These are phyloP conservation scores for Clarireedia homoeocarpa DNA, from an alignment of 2,329 filamentous ascomycete species.

Conservation along the genomic window DNA sequence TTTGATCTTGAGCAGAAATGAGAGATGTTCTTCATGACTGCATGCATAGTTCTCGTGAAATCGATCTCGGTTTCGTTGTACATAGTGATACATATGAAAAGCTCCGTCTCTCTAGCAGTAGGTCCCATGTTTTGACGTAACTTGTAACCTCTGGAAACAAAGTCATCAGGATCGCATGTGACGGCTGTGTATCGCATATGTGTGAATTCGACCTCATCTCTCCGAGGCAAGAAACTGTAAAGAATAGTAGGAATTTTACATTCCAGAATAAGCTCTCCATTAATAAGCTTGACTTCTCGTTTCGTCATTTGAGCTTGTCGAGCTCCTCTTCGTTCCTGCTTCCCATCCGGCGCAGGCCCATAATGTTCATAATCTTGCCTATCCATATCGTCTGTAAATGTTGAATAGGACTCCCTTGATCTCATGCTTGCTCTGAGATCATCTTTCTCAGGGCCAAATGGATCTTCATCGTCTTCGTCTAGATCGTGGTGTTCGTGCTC, in stretches of 20 bases:
- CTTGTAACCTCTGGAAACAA: slow-evolving; percentile 81
- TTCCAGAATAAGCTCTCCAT: slow-evolving; percentile 93
- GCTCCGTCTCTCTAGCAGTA: slow-evolving; percentile 80
- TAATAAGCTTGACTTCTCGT: slow-evolving; percentile 93
- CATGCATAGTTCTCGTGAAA: slow-evolving; percentile 97
- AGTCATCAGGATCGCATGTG: slow-evolving; percentile 96
- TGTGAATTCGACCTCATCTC: slow-evolving; percentile 93
- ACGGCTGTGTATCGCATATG: slow-evolving; percentile 98
- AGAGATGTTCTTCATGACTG: slow-evolving; percentile 95
- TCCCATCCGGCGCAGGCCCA: slow-evolving; percentile 77
- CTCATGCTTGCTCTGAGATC: slow-evolving; percentile 15
- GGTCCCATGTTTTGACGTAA: slow-evolving; percentile 82
- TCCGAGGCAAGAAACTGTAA: slow-evolving; percentile 89
- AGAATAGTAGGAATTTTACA: slow-evolving; percentile 99
- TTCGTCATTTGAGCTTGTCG: slow-evolving; percentile 80
- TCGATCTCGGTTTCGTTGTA: slow-evolving; percentile 98
- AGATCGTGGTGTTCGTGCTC: slow-evolving; percentile 42
- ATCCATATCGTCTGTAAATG: slow-evolving; percentile 32
- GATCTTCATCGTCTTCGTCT: slow-evolving; percentile 56
- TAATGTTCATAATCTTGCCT: slow-evolving; percentile 65
- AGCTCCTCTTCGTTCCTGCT: slow-evolving; percentile 81
- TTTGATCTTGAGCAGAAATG: slow-evolving; percentile 92
- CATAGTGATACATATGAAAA: slow-evolving; percentile 97
- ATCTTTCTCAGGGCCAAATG: slow-evolving; percentile 54
- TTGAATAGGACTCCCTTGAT: slow-evolving; percentile 34